Conservation (phyloP, 257 asterid genomes). For the Capsicum rhomboideum region DNA sequence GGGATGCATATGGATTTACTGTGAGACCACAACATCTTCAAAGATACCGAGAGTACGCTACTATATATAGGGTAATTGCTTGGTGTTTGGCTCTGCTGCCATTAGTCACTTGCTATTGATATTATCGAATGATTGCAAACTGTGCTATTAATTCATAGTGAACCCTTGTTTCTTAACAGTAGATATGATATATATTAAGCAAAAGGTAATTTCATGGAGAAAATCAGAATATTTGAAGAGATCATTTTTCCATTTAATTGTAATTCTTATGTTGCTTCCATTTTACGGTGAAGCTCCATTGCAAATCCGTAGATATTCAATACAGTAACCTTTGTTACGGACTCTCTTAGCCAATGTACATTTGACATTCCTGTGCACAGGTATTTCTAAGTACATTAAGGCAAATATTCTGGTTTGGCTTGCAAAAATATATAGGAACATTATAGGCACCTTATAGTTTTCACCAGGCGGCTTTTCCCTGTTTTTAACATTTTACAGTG, state of each 20-base stretch:
- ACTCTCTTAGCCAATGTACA: background rate
- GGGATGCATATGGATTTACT: constrained; percentile 97
- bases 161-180: background rate
- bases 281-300: background rate
- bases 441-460: background rate
- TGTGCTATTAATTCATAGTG: background rate
- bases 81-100: background rate
- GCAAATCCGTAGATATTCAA: background rate
- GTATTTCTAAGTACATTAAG: background rate
- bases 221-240: background rate
- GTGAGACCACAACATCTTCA: constrained; percentile 93
- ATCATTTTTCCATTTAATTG: background rate
- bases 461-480: background rate
- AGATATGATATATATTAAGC: background rate
- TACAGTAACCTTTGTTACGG: background rate
- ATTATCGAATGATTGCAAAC: background rate
- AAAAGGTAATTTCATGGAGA: background rate
- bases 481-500: background rate
- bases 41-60: constrained; percentile 61
- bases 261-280: background rate
- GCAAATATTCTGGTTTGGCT: background rate
- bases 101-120: background rate
- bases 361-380: background rate
- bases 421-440: background rate
- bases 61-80: constrained; percentile 65